Evolutionary conservation across 495 filamentous ascomycete genomes (phyloP), one percentile per base, ranked within the genome.

Genomic region (Annulohypoxylon bovei): DNA sequence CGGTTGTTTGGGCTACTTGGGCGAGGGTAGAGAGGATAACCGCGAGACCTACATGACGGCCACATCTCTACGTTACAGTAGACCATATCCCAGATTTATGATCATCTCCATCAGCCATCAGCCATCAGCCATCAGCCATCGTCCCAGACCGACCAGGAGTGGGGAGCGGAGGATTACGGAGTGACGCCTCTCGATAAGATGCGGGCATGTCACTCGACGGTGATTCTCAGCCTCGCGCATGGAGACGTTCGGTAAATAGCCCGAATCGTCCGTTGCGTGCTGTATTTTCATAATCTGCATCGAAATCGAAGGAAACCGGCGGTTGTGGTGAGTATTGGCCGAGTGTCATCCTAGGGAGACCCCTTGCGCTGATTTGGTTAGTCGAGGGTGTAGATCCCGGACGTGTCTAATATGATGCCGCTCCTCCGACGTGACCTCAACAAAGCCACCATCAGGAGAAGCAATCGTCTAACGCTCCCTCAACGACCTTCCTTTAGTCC

Each of bases 331-430:
- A 60, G 65, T 68, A 70, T 56, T 71, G 33, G 57, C 44, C 33
- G 72, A 75, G 72, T 73, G 72, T 67, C 67, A 56, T 62, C 44
- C 65, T 67, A 62, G 62, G 49, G 47, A 68, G 60, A 61, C 70
- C 61, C 69, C 64, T 68, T 65, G 70, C 55, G 67, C 62, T 68
- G 56, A 63, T 77, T 73, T 67, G 60, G 67, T 70, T 70, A 70
- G 71, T 70, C 44, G 68, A 72, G 58, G 61, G 67, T 59, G 69
- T 75, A 71, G 65, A 72, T 68, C 72, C 70, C 70, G 70, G 65
- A 35, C 55, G 20, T 69, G 68, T 71, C 70, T 70, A 69, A 49
- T 65, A 64, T 22, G 35, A 65, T 67, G 60, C 72, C 70, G 72
- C 68, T 68, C 68, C 72, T 70, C 71, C 68, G 68, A 66, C 62